Percentiles rank a stretch among this genome's conserved stretches.
These are phyloP conservation scores for Dicorynia guianensis DNA, from an alignment of 306 rosid species.

Conservation along the genomic window DNA sequence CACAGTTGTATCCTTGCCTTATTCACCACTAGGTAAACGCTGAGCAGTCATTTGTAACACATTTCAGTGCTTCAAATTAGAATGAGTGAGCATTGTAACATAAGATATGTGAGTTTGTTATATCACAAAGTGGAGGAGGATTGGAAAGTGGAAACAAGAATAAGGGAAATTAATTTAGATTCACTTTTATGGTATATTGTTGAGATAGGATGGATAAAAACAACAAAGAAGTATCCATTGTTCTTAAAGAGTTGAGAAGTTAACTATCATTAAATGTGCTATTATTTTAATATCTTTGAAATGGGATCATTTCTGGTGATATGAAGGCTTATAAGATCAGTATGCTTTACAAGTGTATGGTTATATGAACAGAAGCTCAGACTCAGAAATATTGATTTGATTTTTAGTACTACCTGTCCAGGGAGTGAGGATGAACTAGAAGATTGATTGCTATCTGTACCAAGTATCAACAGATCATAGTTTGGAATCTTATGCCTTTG, in stretches of 20 bases:
- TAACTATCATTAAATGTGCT: too few relatives aligned
- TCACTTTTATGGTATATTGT: too few relatives aligned
- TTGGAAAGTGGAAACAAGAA: too few relatives aligned
- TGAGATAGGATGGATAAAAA: too few relatives aligned
- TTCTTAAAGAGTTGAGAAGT: too few relatives aligned
- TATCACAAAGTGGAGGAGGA: background rate
- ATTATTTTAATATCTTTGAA: too few relatives aligned
- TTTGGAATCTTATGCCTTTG: slow-evolving; percentile 20
- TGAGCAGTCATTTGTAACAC: background rate
- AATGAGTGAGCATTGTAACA: slow-evolving; percentile 6
- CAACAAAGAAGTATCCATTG: too few relatives aligned
- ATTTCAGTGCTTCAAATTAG: slow-evolving; percentile 17
- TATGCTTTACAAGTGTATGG: background rate
- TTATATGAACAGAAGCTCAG: slow-evolving; percentile 9
- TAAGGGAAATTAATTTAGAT: too few relatives aligned
- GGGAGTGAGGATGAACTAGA: background rate
- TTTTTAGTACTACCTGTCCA: slow-evolving; percentile 17
- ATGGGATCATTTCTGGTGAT: background rate
- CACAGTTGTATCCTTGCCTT: slow-evolving; percentile 47
- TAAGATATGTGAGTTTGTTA: background rate
- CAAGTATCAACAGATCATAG: slow-evolving; percentile 6
- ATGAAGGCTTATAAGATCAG: background rate
- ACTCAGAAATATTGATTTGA: background rate
- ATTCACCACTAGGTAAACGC: slow-evolving; percentile 52
- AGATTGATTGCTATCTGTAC: slow-evolving; percentile 25